A percentile compares a stretch with the other conserved stretches of the same genome.
Evolutionary conservation across 164 flowering plant species (phyloP).

Genomic region (Piper betle): DNA sequence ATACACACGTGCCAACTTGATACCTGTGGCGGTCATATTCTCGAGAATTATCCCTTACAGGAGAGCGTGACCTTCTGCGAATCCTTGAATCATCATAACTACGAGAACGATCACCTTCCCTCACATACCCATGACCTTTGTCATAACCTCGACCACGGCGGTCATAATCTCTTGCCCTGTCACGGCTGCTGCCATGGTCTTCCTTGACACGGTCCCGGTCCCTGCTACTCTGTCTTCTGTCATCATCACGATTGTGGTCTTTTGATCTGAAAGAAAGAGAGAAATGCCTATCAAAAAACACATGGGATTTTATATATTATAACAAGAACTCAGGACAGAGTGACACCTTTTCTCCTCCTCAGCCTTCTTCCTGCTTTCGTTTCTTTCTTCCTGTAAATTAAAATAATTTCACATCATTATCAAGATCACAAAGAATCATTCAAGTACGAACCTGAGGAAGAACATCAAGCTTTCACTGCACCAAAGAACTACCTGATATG

Average conservation of each 20-base stretch:
- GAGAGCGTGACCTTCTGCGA: conserved; percentile 49
- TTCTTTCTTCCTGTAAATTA: conserved; percentile 4
- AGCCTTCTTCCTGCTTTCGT: conserved; percentile 2
- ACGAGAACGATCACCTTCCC: conserved; percentile 52
- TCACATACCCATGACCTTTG: conserved; percentile 47
- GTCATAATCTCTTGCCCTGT: conserved; percentile 46
- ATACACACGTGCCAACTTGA: no score
- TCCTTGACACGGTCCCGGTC: conserved; percentile 35
- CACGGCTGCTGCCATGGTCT: conserved; percentile 48
- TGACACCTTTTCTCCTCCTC: conserved; percentile 4
- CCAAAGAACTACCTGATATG: neutral
- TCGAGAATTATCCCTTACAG: conserved; percentile 65
- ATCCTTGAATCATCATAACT: conserved; percentile 67
- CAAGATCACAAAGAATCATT: neutral
- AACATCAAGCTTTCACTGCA: neutral
- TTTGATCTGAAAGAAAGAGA: conserved; percentile 38
- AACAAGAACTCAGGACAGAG: neutral
- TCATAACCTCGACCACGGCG: conserved; percentile 50
- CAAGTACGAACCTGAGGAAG: neutral
- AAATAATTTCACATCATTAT: neutral
- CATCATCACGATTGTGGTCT: conserved; percentile 55
- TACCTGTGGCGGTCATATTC: conserved; percentile 75
- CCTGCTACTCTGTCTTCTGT: conserved; percentile 16
- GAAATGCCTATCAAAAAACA: neutral
- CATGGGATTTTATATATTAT: neutral